These are phyloP conservation scores for Tetrahymena malaccensis DNA, from an alignment of 73 alveolate species.

Conservation along the genomic window DNA sequence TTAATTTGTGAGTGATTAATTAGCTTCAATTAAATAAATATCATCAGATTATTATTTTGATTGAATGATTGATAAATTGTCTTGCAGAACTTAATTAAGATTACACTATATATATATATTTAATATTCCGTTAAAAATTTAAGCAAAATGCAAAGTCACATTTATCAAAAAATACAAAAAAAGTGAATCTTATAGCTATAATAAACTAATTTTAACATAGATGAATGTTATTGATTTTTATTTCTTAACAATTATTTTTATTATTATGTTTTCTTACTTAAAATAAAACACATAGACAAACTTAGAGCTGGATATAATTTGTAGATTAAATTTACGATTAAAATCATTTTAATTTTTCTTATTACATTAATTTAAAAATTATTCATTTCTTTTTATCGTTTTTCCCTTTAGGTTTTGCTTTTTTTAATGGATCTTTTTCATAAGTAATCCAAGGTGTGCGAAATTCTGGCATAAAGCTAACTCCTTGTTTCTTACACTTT, in stretches of 20 bases:
- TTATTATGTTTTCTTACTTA: too few species aligned
- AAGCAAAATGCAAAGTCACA: not conserved
- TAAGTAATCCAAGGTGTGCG: not conserved
- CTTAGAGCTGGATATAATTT: too few species aligned
- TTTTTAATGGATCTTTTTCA: not conserved
- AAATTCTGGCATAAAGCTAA: not conserved
- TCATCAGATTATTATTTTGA: not conserved
- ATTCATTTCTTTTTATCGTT: not conserved
- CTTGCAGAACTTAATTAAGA: not conserved
- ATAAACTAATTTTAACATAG: too few species aligned
- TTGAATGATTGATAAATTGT: not conserved
- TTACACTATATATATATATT: not conserved
- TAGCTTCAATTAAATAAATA: not conserved
- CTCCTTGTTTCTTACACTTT: not conserved
- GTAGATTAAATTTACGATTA: too few species aligned
- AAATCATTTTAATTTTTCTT: too few species aligned
- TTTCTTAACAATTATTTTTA: too few species aligned
- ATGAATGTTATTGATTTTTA: too few species aligned
- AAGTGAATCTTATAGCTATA: not conserved
- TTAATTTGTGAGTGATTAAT: not conserved
- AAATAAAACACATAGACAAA: too few species aligned
- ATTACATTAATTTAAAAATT: not conserved
- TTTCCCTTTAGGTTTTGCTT: not conserved
- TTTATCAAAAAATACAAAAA: not conserved
- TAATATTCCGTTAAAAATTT: not conserved